Evolutionary conservation across 345 rosid species (phyloP), one percentile per base, ranked within the genome.

Genomic region (Sisymbrium irio): DNA sequence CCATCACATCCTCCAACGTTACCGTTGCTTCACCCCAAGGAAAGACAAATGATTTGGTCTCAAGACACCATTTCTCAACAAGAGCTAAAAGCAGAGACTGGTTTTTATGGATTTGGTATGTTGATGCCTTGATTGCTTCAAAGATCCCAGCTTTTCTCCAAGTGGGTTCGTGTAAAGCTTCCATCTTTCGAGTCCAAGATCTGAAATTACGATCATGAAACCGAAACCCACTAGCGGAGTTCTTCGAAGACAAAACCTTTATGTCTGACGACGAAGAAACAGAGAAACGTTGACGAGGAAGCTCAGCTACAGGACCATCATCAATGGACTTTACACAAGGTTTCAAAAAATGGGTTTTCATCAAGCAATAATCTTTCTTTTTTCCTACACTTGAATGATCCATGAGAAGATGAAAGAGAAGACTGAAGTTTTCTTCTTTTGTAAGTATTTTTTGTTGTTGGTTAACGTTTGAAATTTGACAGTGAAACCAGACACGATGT

Each of bases 21-120:
- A 88, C 4, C 0, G 86, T 80, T 7, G 86, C 87, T 75, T 84
- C 90, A 20, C 87, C 89, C 86, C 85, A 88, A 0, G 85, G 79
- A 6, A 85, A 85, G 28, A 84, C 39, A 61, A 85, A 84, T 0
- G 84, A 45, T 50, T 83, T 84, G 8, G 87, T 83, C 11, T 75
- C 76, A 30, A 78, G 84, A 37, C 81, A 78, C 86, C 88, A 88
- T 46, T 47, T 81, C 72, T 79, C 71, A 3, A 79, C 86, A n/a
- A 85, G 14, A 20, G 44, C 71, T 13, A 70, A 0, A 54, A 85
- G 3, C 56, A 82, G 35, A 18, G 67, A 39, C 18, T 2, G 1
- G 3, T 84, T 22, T 56, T 63, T 71, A 0, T 1, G 11, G 55
- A 83, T 56, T 5, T 3, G 6, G 58, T 40, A 78, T 1, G 65